A percentile compares a stretch with the other conserved stretches of the same genome.
These are phyloP conservation scores for Hypoxylon lienhwacheense DNA, from an alignment of 495 filamentous ascomycete species.

Conservation along the genomic window DNA sequence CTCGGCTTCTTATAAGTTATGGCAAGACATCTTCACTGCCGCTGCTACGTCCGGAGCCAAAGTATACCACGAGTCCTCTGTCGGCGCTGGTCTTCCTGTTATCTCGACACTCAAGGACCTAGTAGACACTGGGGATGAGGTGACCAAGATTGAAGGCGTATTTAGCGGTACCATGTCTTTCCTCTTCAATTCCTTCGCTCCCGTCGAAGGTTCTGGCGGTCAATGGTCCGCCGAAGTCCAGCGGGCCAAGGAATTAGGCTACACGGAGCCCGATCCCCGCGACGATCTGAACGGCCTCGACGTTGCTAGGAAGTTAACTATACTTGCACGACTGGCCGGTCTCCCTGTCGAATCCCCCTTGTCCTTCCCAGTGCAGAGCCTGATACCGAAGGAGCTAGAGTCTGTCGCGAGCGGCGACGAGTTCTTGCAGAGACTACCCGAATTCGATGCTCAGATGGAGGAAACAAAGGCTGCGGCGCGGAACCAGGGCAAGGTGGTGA, in stretches of 20 bases:
- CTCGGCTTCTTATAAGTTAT: slow-evolving; percentile 71
- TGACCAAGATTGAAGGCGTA: slow-evolving; percentile 88
- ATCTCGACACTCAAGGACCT: slow-evolving; percentile 89
- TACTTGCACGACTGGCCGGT: slow-evolving; percentile 81
- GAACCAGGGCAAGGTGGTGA: slow-evolving; percentile 84
- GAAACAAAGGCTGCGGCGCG: slow-evolving; percentile 74
- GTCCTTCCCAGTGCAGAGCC: slow-evolving; percentile 84
- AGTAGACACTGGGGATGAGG: slow-evolving; percentile 83
- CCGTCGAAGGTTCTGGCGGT: slow-evolving; percentile 64
- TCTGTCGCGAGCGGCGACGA: slow-evolving; percentile 71
- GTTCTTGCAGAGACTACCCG: slow-evolving; percentile 74
- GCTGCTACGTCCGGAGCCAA: slow-evolving; percentile 66
- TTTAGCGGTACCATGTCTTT: slow-evolving; percentile 96
- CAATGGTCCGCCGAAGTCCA: slow-evolving; percentile 86
- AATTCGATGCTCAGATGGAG: slow-evolving; percentile 84
- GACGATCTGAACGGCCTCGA: slow-evolving; percentile 97
- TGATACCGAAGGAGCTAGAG: slow-evolving; percentile 84
- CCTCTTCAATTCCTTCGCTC: slow-evolving; percentile 93
- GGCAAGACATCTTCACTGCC: slow-evolving; percentile 76
- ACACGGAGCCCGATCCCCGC: slow-evolving; percentile 93
- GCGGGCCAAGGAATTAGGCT: slow-evolving; percentile 91
- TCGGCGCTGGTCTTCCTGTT: slow-evolving; percentile 89
- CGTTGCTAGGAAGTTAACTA: slow-evolving; percentile 95
- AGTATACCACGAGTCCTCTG: slow-evolving; percentile 90
- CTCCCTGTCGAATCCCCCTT: slow-evolving; percentile 75